Evolutionary conservation across 2,329 filamentous ascomycete species (phyloP).

Genomic region (Phialocephala subalpina): DNA sequence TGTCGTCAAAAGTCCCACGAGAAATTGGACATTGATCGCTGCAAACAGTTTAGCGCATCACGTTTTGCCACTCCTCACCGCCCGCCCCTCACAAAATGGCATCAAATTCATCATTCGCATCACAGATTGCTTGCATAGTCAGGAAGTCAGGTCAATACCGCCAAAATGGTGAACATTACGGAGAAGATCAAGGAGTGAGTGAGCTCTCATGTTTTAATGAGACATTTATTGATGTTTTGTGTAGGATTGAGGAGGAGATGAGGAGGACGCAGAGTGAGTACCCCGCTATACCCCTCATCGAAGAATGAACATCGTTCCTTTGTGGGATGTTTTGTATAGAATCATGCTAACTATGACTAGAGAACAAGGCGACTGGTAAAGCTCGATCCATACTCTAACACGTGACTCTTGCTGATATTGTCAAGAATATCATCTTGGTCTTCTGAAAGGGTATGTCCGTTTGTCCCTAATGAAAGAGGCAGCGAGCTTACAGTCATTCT

Average conservation of each 20-base stretch:
- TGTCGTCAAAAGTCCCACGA: not conserved
- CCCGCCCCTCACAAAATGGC: not conserved
- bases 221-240: conserved; percentile 26
- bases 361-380: conserved; percentile 98
- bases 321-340: not conserved
- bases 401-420: conserved; percentile 44
- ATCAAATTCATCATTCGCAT: not conserved
- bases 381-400: conserved; percentile 27
- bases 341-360: conserved; percentile 54
- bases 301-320: not conserved
- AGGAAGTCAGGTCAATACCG: conserved; percentile 24
- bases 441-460: conserved; percentile 89
- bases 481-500: conserved; percentile 24
- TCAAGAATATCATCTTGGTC: conserved; percentile 94
- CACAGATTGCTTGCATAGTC: not conserved
- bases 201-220: conserved; percentile 9
- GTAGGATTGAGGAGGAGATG: conserved; percentile 99
- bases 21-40: not conserved
- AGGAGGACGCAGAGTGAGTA: conserved; percentile 92
- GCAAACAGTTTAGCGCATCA: not conserved
- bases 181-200: conserved; percentile 99
- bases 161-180: conserved; percentile 96
- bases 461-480: not conserved
- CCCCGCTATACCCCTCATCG: conserved; percentile 17
- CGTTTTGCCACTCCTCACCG: not conserved